Evolutionary conservation across 2,329 filamentous ascomycete genomes (phyloP), one percentile per base, ranked within the genome.

Genomic region (Hawksworthiomyces lignivorus): DNA sequence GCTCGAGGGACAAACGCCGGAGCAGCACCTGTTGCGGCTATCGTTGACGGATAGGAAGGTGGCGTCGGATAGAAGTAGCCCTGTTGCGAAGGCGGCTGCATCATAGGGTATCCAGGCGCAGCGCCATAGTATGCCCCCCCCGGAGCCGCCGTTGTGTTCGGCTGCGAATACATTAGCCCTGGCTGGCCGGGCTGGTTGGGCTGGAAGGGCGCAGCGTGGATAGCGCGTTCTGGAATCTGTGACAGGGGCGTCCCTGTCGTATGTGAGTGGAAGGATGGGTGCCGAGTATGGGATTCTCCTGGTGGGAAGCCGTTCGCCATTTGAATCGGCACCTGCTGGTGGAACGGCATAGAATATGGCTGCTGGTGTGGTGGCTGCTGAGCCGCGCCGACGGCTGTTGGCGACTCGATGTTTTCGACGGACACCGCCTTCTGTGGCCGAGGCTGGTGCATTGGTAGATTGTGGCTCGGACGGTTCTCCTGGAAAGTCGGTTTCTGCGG

Each of bases 391-490:
- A 15, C 30, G 52, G 65, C 72, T 5, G 77, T 80, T 4, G 89
- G 87, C 7, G 85, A 85, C 61, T 97, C 92, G 52, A 97, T 95
- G 54, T 87, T 88, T 44, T 87, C 86, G 45, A 97, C 80, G 9
- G 89, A 96, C 24, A 97, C 87, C 6, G 88, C 75, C 69, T 97
- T 97, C 61, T 97, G 89, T 8, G 92, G 90, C 39, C 87, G 83
- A 44, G 92, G 92, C 59, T 97, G 92, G 59, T 97, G 87, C 80
- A 97, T 95, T 1, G 87, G 76, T 51, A 76, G 67, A 33, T 65
- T 62, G 32, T 65, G 61, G 49, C 59, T 68, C 5, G 69, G 62
- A 32, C 70, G 65, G 51, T 69, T 78, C 56, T 81, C 75, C 51
- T 76, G 69, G 59, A 75, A 72, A 17, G 63, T 60, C 21, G 75